These are phyloP conservation scores for Pythium dissimile DNA, from an alignment of 352 stramenopile species.

Conservation along the genomic window DNA sequence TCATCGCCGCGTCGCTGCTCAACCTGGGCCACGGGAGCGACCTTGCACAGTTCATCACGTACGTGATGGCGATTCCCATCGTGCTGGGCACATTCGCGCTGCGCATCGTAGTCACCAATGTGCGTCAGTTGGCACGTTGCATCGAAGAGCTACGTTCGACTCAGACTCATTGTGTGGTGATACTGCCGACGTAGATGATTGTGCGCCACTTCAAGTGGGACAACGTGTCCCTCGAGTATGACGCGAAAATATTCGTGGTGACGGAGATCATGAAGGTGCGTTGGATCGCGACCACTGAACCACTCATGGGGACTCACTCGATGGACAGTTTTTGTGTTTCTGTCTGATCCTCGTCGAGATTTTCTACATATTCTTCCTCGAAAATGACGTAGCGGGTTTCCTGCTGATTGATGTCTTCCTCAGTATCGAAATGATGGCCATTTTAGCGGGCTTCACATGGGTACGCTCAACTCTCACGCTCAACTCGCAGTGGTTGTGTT, in stretches of 20 bases:
- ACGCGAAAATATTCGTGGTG: constrained; percentile 78
- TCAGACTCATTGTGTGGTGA: not conserved
- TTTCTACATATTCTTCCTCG: constrained; percentile 83
- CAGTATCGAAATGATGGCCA: constrained; percentile 53
- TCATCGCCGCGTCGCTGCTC: constrained; percentile 55
- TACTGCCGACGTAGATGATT: constrained; percentile 42
- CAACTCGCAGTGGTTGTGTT: not conserved
- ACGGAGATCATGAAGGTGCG: constrained; percentile 63
- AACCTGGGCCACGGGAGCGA: constrained; percentile 46
- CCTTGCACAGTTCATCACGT: constrained; percentile 48
- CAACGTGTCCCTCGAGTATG: constrained; percentile 52
- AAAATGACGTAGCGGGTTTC: constrained; percentile 53
- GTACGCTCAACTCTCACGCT: constrained; percentile 32
- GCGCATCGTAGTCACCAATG: constrained; percentile 77
- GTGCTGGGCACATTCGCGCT: constrained; percentile 71
- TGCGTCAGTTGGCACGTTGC: constrained; percentile 17
- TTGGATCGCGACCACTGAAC: not conserved
- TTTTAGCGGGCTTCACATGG: constrained; percentile 65
- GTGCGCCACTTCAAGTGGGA: constrained; percentile 80
- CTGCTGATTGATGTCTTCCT: constrained; percentile 67
- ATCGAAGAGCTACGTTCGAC: not conserved
- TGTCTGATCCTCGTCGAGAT: constrained; percentile 76
- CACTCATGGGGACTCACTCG: not conserved
- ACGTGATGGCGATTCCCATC: constrained; percentile 58
- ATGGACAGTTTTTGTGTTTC: constrained; percentile 51